Conservation (phyloP, 2,329 filamentous ascomycete species). For the Epichloe festucae region DNA sequence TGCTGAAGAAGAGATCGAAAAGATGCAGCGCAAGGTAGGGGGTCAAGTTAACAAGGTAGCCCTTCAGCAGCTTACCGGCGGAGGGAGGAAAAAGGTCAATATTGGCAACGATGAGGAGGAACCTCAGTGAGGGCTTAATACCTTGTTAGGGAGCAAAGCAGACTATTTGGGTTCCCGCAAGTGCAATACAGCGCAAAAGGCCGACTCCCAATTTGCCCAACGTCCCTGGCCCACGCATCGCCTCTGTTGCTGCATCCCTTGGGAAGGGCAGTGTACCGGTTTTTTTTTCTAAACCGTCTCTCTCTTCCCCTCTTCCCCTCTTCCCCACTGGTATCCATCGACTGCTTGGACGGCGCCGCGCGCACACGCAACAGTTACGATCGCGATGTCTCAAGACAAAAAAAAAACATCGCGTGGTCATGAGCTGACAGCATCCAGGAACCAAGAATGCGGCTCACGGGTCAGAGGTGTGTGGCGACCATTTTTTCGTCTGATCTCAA, state of each 20-base stretch:
- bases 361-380: not conserved
- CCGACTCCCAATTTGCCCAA: not conserved
- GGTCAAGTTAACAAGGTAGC: constrained; percentile 84
- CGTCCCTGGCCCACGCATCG: constrained; percentile 4
- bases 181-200: not conserved
- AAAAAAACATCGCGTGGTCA: constrained; percentile 3
- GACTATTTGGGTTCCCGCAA: constrained; percentile 10
- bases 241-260: constrained; percentile 7
- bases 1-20: constrained; percentile 88
- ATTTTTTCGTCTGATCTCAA: constrained; percentile 25
- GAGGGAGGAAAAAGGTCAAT: constrained; percentile 78
- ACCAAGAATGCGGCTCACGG: constrained; percentile 17
- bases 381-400: constrained; percentile 1
- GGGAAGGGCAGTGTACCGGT: constrained; percentile 5
- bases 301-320: not conserved
- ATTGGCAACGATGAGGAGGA: constrained; percentile 60
- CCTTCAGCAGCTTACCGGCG: constrained; percentile 73
- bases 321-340: not conserved
- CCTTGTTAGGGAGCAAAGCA: constrained; percentile 6
- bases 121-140: constrained; percentile 20
- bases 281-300: not conserved
- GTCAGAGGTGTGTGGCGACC: constrained; percentile 12
- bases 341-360: not conserved
- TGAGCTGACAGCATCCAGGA: constrained; percentile 9
- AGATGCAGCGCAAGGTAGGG: constrained; percentile 95